Base-by-base conservation (phyloP, 495 filamentous ascomycete genomes). In the Staphylotrichum longicolle region DNA sequence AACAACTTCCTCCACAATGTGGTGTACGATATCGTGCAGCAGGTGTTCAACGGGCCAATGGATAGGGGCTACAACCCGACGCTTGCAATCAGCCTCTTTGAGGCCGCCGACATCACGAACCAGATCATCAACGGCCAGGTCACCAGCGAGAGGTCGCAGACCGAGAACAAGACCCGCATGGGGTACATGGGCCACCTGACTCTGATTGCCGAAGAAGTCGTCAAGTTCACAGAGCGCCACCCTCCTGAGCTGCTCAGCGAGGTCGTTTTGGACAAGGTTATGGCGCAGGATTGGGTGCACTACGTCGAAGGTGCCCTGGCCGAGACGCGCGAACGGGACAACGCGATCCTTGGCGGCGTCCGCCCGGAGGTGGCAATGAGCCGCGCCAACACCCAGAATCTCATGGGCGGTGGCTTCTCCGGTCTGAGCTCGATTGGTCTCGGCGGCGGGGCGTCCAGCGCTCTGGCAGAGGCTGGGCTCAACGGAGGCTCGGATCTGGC, bases 1-100 rank as follows among this genome's bases (percentile, higher is more conserved):
- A 99, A 99, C 70, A 99, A 99, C 73, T 99, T 99, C 70, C 84
- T 99, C 30, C 94, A 99, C 74, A 99, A 99, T 75, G 94, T 99
- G 47, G 94, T 99, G 32, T 99, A 99, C 72, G 94, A 99, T 72
- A 92, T 99, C 63, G 89, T 99, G 11, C 94, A 99, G 72, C 94
- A 99, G 77, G 95, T 99, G 0, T 98, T 99, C 76, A 99, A 99
- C 69, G 94, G 95, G 0, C 90, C 90, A 11, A 96, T 99, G 90
- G 93, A 97, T 64, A 88, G 92, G 55, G 91, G 94, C 12, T 97
- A 86, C 72, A 99, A 99, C 75, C 87, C 91, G 7, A 86, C 85
- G 46, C 82, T 99, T n/a, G 93, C 94, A 32, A 88, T 96, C 55
- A 91, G 96, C 72, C 85, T 99, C 37, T 96, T 96, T 56, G 89